Conservation (phyloP, 345 rosid genomes). For the Populus simonii region DNA sequence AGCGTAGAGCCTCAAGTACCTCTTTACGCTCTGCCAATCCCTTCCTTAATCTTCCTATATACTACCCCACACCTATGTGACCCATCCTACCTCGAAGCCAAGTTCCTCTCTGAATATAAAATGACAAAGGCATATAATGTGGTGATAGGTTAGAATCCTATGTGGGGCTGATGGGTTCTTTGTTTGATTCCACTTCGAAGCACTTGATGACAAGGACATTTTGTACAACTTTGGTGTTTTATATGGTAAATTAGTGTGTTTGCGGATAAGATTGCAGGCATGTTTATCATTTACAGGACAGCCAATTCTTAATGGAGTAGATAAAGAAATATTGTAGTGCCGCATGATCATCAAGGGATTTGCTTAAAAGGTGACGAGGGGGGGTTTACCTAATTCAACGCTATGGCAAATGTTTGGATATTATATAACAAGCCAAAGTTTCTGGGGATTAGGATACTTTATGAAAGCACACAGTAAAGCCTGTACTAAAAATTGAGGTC, state of each 20-base stretch:
- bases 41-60: conserved; percentile 11
- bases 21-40: conserved; percentile 18
- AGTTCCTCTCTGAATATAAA: conserved; percentile 24
- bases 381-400: conserved; percentile 8
- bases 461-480: conserved; percentile 31
- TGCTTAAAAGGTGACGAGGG: conserved; percentile 2
- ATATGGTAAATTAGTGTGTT: not conserved
- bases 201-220: conserved; percentile 29
- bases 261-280: conserved; percentile 26
- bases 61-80: conserved; percentile 19
- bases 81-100: conserved; percentile 14
- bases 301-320: conserved; percentile 11
- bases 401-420: conserved; percentile 3
- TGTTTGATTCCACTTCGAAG: conserved; percentile 25
- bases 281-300: conserved; percentile 13
- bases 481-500: conserved; percentile 11
- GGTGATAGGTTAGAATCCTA: conserved; percentile 52
- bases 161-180: conserved; percentile 33
- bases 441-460: conserved; percentile 37
- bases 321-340: not conserved
- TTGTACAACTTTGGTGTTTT: not conserved
- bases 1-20: not conserved
- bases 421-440: conserved; percentile 15
- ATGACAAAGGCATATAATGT: conserved; percentile 26
- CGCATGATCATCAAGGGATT: conserved; percentile 13